These are phyloP conservation scores for Musa schizocarpa DNA, from an alignment of 176 grass and related monocot species.

Conservation along the genomic window DNA sequence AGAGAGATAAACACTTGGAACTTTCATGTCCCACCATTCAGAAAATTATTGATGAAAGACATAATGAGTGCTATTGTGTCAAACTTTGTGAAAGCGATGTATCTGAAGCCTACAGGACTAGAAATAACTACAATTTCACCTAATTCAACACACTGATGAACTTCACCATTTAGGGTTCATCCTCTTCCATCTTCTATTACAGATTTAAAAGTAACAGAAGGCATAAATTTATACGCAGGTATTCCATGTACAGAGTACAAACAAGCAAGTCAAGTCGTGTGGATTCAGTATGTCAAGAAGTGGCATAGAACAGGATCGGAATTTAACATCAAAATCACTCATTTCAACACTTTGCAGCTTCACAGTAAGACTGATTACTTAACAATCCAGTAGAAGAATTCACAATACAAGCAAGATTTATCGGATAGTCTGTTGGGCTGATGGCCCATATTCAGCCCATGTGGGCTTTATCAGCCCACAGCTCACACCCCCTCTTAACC, in stretches of 20 bases:
- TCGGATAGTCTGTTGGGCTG: background rate
- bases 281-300: no score
- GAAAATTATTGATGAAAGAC: slow-evolving; percentile 8
- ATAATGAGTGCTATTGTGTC: background rate
- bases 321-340: background rate
- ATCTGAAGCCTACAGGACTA: background rate
- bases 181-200: background rate
- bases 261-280: no score
- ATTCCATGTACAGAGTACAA: no score
- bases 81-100: slow-evolving; percentile 1
- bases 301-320: background rate
- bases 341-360: background rate
- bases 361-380: background rate
- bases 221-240: background rate
- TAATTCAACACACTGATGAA: background rate
- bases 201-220: background rate
- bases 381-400: background rate
- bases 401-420: background rate
- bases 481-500: no score
- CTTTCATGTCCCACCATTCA: background rate
- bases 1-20: background rate
- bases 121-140: background rate
- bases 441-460: no score
- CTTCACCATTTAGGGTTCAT: background rate
- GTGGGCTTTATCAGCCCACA: no score